A percentile compares a stretch with the other conserved stretches of the same genome.
Conservation (phyloP, 768 basidiomycete species). For the Tulasnella sp. region DNA sequence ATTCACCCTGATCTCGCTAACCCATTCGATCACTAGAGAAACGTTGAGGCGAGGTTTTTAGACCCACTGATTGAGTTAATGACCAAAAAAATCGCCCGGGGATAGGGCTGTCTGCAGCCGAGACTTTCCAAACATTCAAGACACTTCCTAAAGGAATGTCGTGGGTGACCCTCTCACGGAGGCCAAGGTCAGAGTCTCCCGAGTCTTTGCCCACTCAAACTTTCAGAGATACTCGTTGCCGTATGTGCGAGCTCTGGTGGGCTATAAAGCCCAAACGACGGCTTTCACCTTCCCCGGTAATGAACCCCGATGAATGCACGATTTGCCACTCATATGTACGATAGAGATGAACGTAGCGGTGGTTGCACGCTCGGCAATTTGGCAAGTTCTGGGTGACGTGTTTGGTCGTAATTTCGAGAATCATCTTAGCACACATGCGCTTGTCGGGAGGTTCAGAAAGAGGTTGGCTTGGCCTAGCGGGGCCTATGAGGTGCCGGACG, state of each 20-base stretch:
- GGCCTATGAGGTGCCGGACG: too few species aligned
- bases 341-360: too few species aligned
- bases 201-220: not conserved
- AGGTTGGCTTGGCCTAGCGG: too few species aligned
- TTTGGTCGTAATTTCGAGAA: too few species aligned
- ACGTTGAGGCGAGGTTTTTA: not conserved
- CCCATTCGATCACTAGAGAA: not conserved
- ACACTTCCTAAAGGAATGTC: not conserved
- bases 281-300: not conserved
- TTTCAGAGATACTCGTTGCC: not conserved
- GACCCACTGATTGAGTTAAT: constrained; percentile 7
- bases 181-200: not conserved
- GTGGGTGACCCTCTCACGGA: not conserved
- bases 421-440: too few species aligned
- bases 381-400: too few species aligned
- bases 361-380: too few species aligned
- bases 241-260: not conserved
- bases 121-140: not conserved
- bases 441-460: too few species aligned
- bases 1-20: not conserved
- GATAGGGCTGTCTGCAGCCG: not conserved
- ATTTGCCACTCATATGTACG: too few species aligned
- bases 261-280: not conserved
- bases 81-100: not conserved
- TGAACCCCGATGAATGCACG: too few species aligned